Conservation (phyloP, 257 asterid species). For the Solanum neorickii region DNA sequence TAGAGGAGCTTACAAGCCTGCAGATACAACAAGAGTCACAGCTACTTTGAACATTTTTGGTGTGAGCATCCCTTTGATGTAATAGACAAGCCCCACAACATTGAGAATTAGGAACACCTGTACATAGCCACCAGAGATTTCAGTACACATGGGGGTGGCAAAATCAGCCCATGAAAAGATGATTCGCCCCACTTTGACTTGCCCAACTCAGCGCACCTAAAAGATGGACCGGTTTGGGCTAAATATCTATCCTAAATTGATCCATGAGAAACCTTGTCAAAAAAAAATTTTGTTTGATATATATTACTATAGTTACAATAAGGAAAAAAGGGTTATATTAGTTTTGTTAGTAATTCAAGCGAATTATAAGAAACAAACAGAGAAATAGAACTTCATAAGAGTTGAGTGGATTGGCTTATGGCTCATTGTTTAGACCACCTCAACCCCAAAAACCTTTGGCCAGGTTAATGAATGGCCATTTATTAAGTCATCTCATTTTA, state of each 20-base stretch:
- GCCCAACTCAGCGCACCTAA: neutral
- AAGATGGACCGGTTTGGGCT: neutral
- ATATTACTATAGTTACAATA: neutral
- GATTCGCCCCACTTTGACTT: neutral
- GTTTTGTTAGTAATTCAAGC: neutral
- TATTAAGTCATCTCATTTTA: neutral
- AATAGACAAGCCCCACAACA: conserved; percentile 87
- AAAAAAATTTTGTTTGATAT: neutral
- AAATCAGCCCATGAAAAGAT: neutral
- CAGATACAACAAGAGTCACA: conserved; percentile 74
- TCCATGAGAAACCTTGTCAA: neutral
- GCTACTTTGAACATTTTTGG: conserved; percentile 97
- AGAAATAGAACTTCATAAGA: neutral
- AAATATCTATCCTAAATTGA: neutral
- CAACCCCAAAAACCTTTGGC: neutral
- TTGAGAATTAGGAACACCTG: conserved; percentile 91
- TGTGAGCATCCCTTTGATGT: conserved; percentile 81
- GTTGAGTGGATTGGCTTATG: neutral
- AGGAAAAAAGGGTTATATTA: neutral
- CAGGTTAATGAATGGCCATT: neutral
- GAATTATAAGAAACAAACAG: neutral
- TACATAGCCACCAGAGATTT: conserved; percentile 8
- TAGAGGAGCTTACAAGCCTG: conserved; percentile 67
- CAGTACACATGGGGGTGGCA: neutral
- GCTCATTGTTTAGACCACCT: neutral